Base-by-base conservation (phyloP, 495 filamentous ascomycete genomes). In the Neurospora tetrasperma region DNA sequence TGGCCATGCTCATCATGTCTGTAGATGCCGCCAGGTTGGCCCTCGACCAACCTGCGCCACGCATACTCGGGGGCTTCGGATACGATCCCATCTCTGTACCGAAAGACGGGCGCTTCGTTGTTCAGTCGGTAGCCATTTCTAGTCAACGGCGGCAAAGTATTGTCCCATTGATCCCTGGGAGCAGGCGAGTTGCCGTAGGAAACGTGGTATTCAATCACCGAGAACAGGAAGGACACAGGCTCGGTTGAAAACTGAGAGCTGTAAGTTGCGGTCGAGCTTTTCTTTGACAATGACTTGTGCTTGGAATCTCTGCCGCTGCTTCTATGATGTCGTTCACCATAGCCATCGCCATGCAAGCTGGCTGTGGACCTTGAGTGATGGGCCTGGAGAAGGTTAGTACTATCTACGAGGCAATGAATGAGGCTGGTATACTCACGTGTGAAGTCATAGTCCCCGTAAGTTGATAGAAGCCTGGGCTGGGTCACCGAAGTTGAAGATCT, bases 221-320 rank as follows among this genome's bases (percentile, higher is more conserved):
- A 71, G 35, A 83, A 83, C 1, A 83, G 75, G 69, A 83, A 83
- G 3, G 66, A 66, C 10, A 42, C 14, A 0, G 70, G 44, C 6
- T 31, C 44, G 14, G 5, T 0, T 11, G 27, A 5, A 0, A 9
- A 8, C 27, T n/a, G 54, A 3, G 27, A 31, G 8, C 3, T 6
- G 12, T 16, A 3, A 11, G 46, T 8, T 16, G 54, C 5, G 3
- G 48, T 39, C 40, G 9, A 41, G 4, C 12, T 18, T 10, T 35
- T 71, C 31, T 66, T 42, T 6, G 68, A 59, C 6, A 42, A 46
- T 35, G 68, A 18, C 16, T 42, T 70, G 9, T 23, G 11, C 9
- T 74, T 76, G 35, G 54, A 27, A 42, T 72, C 59, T 46, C 69
- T 73, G 23, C 44, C 42, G 18, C 41, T 38, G 35, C n/a, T 66